Conservation (phyloP, 2,329 filamentous ascomycete genomes). For the Claviceps monticola region DNA sequence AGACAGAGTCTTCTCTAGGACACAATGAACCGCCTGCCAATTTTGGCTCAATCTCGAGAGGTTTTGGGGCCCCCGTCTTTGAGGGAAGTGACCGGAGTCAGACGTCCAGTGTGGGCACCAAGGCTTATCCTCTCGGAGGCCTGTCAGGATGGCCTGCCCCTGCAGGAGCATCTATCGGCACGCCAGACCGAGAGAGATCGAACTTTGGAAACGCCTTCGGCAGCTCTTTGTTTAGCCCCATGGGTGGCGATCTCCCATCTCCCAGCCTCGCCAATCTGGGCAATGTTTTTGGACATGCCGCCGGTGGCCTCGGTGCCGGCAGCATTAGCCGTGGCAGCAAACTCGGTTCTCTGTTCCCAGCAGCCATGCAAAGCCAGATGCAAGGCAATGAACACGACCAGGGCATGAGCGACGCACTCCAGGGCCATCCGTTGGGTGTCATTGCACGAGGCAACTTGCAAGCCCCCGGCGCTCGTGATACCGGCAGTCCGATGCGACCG, state of each 20-base stretch:
- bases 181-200: conserved; percentile 51
- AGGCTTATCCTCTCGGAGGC: conserved; percentile 54
- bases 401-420: conserved; percentile 39
- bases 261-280: conserved; percentile 54
- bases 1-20: conserved; percentile 36
- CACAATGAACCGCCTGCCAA: conserved; percentile 26
- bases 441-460: conserved; percentile 51
- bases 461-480: conserved; percentile 35
- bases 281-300: conserved; percentile 53
- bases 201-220: conserved; percentile 52
- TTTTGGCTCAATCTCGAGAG: conserved; percentile 42
- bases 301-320: conserved; percentile 42
- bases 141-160: conserved; percentile 49
- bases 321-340: conserved; percentile 67
- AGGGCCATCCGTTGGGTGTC: conserved; percentile 48
- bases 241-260: conserved; percentile 67
- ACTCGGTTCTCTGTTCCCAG: conserved; percentile 74
- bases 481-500: conserved; percentile 43
- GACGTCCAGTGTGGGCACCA: conserved; percentile 74
- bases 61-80: conserved; percentile 36
- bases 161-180: conserved; percentile 43
- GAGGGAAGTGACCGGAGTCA: conserved; percentile 82
- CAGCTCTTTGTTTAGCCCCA: conserved; percentile 63
- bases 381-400: conserved; percentile 56
- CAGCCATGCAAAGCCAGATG: conserved; percentile 85